Evolutionary conservation across 176 grass and related monocot species (phyloP), one percentile per base, ranked within the genome.

Genomic region (Olyra latifolia): DNA sequence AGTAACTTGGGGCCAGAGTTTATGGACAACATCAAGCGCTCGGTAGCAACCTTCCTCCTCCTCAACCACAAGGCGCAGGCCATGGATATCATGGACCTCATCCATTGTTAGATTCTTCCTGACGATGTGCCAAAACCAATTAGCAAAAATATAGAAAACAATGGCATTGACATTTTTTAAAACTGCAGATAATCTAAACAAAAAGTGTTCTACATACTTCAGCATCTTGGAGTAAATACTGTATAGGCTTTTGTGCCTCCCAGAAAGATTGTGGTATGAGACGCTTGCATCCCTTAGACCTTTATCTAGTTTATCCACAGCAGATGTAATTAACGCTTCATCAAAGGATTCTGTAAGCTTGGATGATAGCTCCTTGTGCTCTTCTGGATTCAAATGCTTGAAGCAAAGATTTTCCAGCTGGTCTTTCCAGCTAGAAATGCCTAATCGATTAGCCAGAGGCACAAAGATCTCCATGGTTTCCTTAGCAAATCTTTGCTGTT

Each of bases 31-130:
- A 72, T 59, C 60, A 44, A 93, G 87, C 0, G 84, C 91, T 45
- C 35, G 73, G 13, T 93, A 89, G 39, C 91, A 93, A 80, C 86
- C 87, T 80, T 88, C 71, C 58, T 80, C 56, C 17, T 38, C 41
- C 27, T 92, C 87, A 62, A 93, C 83, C 52, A 93, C 35, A 0
- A 93, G 71, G 1, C 87, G 83, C 47, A 93, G 39, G 7, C 91
- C 91, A 81, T 89, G 80, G 25, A 93, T 88, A 66, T 93, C 91
- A 43, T 87, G 87, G 49, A 93, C 72, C 30, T 93, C 83, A 66
- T 93, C 80, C 86, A 97, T 85, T 29, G 19, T 71, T 59, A 93
- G 52, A 44, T 93, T 97, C 74, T 97, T 97, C 81, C 94, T 97
- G 80, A 77, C 67, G 27, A 65, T 52, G 62, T 16, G 45, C 6